Base-by-base conservation (phyloP, 805 yeast genomes). In the Yamadazyma sp. region DNA sequence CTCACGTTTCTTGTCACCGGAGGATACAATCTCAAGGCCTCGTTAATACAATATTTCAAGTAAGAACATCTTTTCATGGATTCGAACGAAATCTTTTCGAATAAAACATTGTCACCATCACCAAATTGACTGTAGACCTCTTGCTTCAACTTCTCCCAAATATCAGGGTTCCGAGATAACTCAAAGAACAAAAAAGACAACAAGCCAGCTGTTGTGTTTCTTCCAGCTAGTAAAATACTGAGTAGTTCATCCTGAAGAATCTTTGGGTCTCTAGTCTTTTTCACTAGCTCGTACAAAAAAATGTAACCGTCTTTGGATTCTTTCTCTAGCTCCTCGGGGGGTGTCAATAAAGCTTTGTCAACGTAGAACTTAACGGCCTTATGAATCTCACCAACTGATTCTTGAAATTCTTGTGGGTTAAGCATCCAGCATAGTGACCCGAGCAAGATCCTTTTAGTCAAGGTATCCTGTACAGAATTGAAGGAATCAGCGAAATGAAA, bases 221-320 rank as follows among this genome's bases (percentile, higher is more conserved):
- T 51, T 6, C 67, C 70, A 4, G 70, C 70, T 14, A 66, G 41
- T 52, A 66, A 54, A 22, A 66, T 66, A 46, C 64, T 63, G 45
- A 66, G 56, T 39, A 62, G 51, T 44, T 66, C 70, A 46, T 64
- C 70, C 38, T 60, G 61, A 37, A 66, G 54, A 3, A 59, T 54
- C 41, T 52, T 53, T 6, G 68, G 64, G 41, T 66, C 55, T 44
- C 60, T 56, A 6, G 71, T 66, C 35, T 62, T 55, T 46, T 66
- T 64, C 24, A 54, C 70, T 44, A 65, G 50, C 38, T 65, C 71
- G 40, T 63, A 62, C 45, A 65, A 60, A 47, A 64, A 63, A 11
- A 57, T 52, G 44, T 65, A 66, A 5, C 44, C 40, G 14, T 31
- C 16, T 26, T 48, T 46, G 7, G 60, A 53, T 19, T 46, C 42